phyloP scores from a whole-genome alignment of 2,329 filamentous ascomycete species.

The Chaetomium sp. region DNA sequence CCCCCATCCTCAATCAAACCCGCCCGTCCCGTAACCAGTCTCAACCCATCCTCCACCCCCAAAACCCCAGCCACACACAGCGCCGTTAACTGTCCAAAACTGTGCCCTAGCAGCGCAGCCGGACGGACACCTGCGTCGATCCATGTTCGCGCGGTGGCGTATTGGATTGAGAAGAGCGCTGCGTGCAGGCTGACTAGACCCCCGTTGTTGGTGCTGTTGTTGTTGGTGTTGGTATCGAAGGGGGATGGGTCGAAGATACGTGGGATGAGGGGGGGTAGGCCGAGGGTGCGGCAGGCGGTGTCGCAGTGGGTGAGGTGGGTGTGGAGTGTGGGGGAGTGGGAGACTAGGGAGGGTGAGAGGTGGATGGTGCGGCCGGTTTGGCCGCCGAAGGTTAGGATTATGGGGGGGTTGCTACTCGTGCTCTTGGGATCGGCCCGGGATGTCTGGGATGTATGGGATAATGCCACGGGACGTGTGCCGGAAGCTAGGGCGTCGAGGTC shows the following conservation, averaged over 20 bases:
- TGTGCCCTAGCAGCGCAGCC: background rate
- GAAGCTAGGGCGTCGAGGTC: background rate
- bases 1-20: constrained; percentile 28
- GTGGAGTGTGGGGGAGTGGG: constrained; percentile 22
- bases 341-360: too few species aligned
- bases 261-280: constrained; percentile 27
- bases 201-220: too few species aligned
- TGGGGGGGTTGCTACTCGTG: too few species aligned
- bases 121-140: background rate
- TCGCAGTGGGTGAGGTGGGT: constrained; percentile 24
- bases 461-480: background rate
- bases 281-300: constrained; percentile 5
- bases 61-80: constrained; percentile 32
- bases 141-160: background rate
- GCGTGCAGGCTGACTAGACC: constrained; percentile 33
- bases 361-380: background rate
- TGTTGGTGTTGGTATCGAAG: constrained; percentile 7
- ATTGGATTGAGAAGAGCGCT: constrained; percentile 32
- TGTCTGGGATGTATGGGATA: too few species aligned
- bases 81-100: constrained; percentile 20
- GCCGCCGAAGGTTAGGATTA: background rate
- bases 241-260: constrained; percentile 27
- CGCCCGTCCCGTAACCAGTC: constrained; percentile 27
- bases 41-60: constrained; percentile 28
- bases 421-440: background rate